These are phyloP conservation scores for Tulasnella sp. DNA, from an alignment of 768 basidiomycete genomes.

Conservation along the genomic window DNA sequence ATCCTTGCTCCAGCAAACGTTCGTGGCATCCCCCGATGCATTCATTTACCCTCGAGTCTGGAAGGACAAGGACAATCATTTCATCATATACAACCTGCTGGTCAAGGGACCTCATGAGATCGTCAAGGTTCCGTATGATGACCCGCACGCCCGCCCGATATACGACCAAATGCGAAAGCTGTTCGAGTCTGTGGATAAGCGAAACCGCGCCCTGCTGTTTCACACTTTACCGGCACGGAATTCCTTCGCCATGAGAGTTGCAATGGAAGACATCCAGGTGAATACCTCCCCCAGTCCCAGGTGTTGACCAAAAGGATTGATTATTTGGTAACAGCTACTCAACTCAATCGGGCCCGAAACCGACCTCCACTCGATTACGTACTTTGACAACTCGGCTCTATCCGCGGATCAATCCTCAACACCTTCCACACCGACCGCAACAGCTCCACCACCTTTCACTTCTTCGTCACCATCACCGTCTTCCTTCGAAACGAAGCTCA, in stretches of 20 bases:
- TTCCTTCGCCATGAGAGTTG: conserved; percentile 26
- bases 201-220: conserved; percentile 77
- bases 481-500: conserved; percentile 54
- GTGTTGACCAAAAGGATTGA: conserved; percentile 21
- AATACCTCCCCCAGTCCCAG: conserved; percentile 24
- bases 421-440: conserved; percentile 8
- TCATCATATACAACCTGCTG: conserved; percentile 37
- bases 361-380: conserved; percentile 43
- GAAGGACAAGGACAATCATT: conserved; percentile 35
- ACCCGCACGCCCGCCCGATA: conserved; percentile 30
- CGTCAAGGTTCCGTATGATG: conserved; percentile 23
- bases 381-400: conserved; percentile 35
- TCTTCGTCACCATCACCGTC: conserved; percentile 13
- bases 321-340: conserved; percentile 38
- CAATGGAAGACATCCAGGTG: conserved; percentile 44
- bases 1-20: conserved; percentile 40
- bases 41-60: conserved; percentile 65
- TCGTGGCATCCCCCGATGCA: conserved; percentile 59
- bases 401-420: not conserved
- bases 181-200: conserved; percentile 54
- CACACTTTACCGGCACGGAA: conserved; percentile 48
- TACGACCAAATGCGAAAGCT: conserved; percentile 37
- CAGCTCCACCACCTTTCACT: not conserved
- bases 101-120: conserved; percentile 28
- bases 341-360: conserved; percentile 64